Conservation (phyloP, 2,329 filamentous ascomycete species). For the Fusarium udum region DNA sequence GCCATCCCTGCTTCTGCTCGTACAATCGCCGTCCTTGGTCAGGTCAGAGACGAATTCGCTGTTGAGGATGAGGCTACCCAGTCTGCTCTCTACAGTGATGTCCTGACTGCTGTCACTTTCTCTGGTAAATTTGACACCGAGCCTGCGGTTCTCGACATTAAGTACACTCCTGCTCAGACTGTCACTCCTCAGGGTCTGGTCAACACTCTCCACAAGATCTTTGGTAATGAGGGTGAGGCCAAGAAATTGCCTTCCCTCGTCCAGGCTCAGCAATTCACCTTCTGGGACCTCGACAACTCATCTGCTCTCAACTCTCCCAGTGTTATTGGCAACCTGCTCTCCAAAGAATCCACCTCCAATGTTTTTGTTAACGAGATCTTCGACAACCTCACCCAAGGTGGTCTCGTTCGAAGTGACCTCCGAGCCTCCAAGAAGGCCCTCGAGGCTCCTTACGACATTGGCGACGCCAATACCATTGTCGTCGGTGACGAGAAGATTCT, state of each 20-base stretch:
- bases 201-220: slow-evolving; percentile 59
- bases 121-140: slow-evolving; percentile 70
- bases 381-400: slow-evolving; percentile 77
- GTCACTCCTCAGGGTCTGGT: slow-evolving; percentile 66
- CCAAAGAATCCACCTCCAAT: slow-evolving; percentile 75
- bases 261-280: slow-evolving; percentile 83
- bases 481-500: slow-evolving; percentile 84
- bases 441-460: slow-evolving; percentile 84
- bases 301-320: slow-evolving; percentile 71
- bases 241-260: slow-evolving; percentile 56
- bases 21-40: slow-evolving; percentile 86
- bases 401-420: slow-evolving; percentile 84
- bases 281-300: slow-evolving; percentile 91
- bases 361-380: slow-evolving; percentile 69
- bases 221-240: slow-evolving; percentile 63
- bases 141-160: slow-evolving; percentile 80
- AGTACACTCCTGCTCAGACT: slow-evolving; percentile 78
- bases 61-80: slow-evolving; percentile 79
- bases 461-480: slow-evolving; percentile 80
- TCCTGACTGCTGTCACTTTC: slow-evolving; percentile 85
- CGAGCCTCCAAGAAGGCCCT: slow-evolving; percentile 84
- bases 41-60: slow-evolving; percentile 78
- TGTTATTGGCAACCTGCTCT: slow-evolving; percentile 67
- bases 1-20: slow-evolving; percentile 78
- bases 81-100: slow-evolving; percentile 92